Evolutionary conservation across 176 grass and related monocot species (phyloP).

Genomic region (Oryza glaberrima): DNA sequence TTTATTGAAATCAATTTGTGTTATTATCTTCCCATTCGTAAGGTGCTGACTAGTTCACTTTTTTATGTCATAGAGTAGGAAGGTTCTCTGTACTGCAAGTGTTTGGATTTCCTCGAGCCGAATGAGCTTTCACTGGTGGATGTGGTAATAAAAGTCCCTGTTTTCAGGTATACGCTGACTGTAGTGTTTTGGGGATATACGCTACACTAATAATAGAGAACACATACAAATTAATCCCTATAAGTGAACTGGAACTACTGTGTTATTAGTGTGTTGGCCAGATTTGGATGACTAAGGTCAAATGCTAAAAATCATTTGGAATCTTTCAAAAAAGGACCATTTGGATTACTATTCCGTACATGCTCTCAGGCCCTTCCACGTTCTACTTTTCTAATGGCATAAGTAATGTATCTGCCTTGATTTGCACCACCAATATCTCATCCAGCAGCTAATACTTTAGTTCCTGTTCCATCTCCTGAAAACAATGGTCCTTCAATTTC

Average conservation of each 20-base stretch:
- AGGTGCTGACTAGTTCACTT: background rate
- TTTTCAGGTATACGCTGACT: background rate
- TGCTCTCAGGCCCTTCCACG: background rate
- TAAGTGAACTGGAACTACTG: background rate
- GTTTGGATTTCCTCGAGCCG: background rate
- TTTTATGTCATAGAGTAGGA: background rate
- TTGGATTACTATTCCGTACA: background rate
- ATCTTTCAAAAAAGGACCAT: background rate
- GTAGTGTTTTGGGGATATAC: background rate
- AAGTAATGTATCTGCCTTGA: slow-evolving; percentile 8
- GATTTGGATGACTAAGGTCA: background rate
- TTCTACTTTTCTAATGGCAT: background rate
- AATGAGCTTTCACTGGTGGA: background rate
- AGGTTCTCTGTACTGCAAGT: background rate
- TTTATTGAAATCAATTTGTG: background rate
- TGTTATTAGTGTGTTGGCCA: background rate
- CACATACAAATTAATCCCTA: slow-evolving; percentile 18
- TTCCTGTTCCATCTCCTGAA: background rate
- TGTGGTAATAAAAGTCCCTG: background rate
- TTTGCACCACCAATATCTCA: background rate
- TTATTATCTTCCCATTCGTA: background rate
- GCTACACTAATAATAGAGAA: background rate
- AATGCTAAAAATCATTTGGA: background rate
- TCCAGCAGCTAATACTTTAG: background rate
- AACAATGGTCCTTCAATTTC: background rate